Conservation (phyloP, 2,329 filamentous ascomycete species). For the Orbilia brochopaga region DNA sequence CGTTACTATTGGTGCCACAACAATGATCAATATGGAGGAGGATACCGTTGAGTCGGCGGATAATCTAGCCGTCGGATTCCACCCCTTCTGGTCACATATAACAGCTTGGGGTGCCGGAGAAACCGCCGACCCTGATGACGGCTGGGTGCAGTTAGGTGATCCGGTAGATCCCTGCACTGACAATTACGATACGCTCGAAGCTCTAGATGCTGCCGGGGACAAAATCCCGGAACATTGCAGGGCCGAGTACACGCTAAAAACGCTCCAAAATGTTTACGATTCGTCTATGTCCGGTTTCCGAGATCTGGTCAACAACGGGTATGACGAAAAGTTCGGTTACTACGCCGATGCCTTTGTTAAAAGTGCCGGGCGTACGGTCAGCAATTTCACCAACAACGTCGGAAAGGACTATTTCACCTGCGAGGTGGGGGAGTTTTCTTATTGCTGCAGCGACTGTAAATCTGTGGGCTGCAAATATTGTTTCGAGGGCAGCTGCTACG, state of each 20-base stretch:
- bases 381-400: conserved; percentile 51
- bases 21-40: conserved; percentile 9
- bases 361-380: conserved; percentile 25
- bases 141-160: neutral
- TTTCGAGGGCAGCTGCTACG: conserved; percentile 9
- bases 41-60: neutral
- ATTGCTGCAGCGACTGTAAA: no score
- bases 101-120: conserved; percentile 7
- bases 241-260: no score
- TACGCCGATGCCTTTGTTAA: conserved; percentile 49
- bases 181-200: no score
- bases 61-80: conserved; percentile 8
- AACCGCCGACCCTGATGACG: neutral
- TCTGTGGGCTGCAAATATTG: conserved; percentile 8
- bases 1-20: conserved; percentile 18
- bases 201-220: no score
- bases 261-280: no score
- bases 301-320: conserved; percentile 48
- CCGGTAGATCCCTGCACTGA: no score
- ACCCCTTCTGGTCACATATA: conserved; percentile 16
- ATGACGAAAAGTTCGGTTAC: conserved; percentile 54
- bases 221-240: no score
- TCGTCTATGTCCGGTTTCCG: no score
- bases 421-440: conserved; percentile 36
- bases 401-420: conserved; percentile 52